A percentile compares a stretch with the other conserved stretches of the same genome.
Evolutionary conservation across 352 stramenopile genomes (phyloP).

Genomic region (Blastocystis sp.): DNA sequence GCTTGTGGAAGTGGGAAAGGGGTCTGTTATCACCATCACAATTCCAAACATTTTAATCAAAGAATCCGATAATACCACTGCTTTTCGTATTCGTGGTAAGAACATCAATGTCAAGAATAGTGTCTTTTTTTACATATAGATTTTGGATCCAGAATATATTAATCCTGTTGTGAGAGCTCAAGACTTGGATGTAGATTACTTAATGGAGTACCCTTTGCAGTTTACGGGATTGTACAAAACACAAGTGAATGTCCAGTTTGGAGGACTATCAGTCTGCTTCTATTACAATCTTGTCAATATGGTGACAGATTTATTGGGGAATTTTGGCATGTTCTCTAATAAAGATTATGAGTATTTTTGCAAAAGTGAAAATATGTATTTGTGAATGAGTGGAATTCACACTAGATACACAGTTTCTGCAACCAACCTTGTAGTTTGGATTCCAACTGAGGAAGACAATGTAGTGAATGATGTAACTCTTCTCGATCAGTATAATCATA

Average conservation of each 20-base stretch:
- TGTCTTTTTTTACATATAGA: not conserved
- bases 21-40: not conserved
- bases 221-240: slow-evolving; percentile 62
- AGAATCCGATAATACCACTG: slow-evolving; percentile 35
- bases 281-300: slow-evolving; percentile 61
- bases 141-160: slow-evolving; percentile 36
- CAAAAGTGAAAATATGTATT: slow-evolving; percentile 48
- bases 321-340: slow-evolving; percentile 25
- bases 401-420: not conserved
- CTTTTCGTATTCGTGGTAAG: slow-evolving; percentile 19
- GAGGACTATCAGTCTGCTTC: not conserved
- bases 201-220: slow-evolving; percentile 27
- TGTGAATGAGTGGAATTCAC: not conserved
- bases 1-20: slow-evolving; percentile 13
- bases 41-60: slow-evolving; percentile 54
- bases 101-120: not conserved
- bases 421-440: not conserved
- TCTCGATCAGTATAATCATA: slow-evolving; percentile 23
- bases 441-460: slow-evolving; percentile 1
- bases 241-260: slow-evolving; percentile 20
- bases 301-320: slow-evolving; percentile 10
- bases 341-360: slow-evolving; percentile 54
- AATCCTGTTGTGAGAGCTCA: not conserved
- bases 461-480: slow-evolving; percentile 55
- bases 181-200: slow-evolving; percentile 34